Evolutionary conservation across 306 rosid species (phyloP).

Genomic region (Argentina anserina): DNA sequence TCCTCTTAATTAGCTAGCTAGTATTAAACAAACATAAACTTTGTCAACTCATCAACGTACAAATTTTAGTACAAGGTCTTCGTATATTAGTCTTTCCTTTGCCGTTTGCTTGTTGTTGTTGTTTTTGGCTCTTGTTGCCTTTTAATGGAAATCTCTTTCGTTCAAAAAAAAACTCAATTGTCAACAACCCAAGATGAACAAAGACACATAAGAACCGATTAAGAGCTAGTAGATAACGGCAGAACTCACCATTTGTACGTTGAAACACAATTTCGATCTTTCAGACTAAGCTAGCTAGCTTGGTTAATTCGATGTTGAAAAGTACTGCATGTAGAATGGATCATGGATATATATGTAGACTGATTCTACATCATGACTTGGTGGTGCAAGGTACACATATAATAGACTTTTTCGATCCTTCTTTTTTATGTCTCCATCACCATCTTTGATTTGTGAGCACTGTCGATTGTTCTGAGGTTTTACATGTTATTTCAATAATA

Average conservation of each 20-base stretch:
- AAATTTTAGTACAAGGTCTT: neutral
- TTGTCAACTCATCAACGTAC: neutral
- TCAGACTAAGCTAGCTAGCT: neutral
- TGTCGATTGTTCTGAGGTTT: no score
- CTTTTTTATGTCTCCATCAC: no score
- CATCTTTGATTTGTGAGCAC: no score
- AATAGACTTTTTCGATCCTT: no score
- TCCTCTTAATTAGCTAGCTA: neutral
- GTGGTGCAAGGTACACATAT: no score
- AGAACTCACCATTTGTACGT: neutral
- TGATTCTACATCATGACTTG: no score
- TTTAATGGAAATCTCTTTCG: no score
- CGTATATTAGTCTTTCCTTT: neutral
- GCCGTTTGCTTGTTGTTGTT: no score
- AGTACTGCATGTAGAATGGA: neutral
- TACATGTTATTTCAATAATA: no score
- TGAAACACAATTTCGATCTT: neutral
- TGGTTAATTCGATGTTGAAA: neutral
- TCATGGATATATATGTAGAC: neutral
- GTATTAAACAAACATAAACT: neutral
- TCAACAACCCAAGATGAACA: neutral
- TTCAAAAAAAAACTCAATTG: no score
- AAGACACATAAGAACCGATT: neutral
- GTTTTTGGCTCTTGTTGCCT: no score
- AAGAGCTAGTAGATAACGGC: neutral